Percentiles rank a stretch among this genome's conserved stretches.
phyloP scores from a whole-genome alignment of 768 basidiomycete genomes.

The Lyophyllum shimeji region DNA sequence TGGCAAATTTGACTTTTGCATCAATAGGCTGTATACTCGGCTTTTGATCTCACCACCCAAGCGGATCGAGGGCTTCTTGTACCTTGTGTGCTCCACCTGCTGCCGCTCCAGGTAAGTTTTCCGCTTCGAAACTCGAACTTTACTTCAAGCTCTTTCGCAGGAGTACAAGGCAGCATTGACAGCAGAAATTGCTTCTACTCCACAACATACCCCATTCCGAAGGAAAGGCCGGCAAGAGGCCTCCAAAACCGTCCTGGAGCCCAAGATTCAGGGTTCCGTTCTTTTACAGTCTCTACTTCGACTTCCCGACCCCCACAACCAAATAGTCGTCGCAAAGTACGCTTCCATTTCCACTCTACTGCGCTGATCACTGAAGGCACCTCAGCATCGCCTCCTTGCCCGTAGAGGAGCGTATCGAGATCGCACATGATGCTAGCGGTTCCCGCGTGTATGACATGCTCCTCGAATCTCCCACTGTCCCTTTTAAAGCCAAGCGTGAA shows the following conservation, averaged over 20 bases:
- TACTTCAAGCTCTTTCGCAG: slow-evolving; percentile 10
- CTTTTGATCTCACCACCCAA: slow-evolving; percentile 52
- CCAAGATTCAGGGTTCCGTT: slow-evolving; percentile 82
- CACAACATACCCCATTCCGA: slow-evolving; percentile 1
- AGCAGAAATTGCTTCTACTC: not conserved
- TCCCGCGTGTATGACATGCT: slow-evolving; percentile 82
- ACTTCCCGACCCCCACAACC: slow-evolving; percentile 65
- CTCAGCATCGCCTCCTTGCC: slow-evolving; percentile 58
- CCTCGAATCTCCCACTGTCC: slow-evolving; percentile 66
- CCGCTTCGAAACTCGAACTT: not conserved
- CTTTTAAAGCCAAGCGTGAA: slow-evolving; percentile 62
- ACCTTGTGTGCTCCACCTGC: slow-evolving; percentile 62
- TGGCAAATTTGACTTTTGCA: slow-evolving; percentile 7
- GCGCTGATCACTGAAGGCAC: not conserved
- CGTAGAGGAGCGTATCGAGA: slow-evolving; percentile 54
- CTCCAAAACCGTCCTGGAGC: slow-evolving; percentile 45
- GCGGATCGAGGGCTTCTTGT: slow-evolving; percentile 58
- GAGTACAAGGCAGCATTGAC: slow-evolving; percentile 18
- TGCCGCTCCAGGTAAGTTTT: slow-evolving; percentile 44
- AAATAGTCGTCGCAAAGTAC: slow-evolving; percentile 70
- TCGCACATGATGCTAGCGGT: slow-evolving; percentile 55
- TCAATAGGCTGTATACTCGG: slow-evolving; percentile 56
- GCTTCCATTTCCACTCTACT: slow-evolving; percentile 14
- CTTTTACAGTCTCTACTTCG: slow-evolving; percentile 81
- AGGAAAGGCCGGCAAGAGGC: slow-evolving; percentile 16